Evolutionary conservation across 306 rosid genomes (phyloP).

Genomic region (Cucumis hystrix): DNA sequence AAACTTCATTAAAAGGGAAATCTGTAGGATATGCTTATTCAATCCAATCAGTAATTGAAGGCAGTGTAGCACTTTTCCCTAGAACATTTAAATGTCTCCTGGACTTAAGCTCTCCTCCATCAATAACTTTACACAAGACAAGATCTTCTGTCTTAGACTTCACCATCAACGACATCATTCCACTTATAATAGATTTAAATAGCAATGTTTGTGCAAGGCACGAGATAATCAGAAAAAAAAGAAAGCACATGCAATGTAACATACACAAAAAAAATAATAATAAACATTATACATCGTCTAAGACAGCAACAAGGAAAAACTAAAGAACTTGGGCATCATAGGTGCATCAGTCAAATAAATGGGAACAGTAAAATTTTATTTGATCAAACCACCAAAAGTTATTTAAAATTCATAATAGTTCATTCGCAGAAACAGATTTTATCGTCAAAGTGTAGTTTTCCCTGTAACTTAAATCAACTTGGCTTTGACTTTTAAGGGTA

Average conservation of each 20-base stretch:
- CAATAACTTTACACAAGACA: conserved; percentile 91
- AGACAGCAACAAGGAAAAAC: not conserved
- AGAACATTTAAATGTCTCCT: conserved; percentile 96
- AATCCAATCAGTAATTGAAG: conserved; percentile 85
- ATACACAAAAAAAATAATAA: not conserved
- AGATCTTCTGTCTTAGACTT: conserved; percentile 70
- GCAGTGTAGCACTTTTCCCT: conserved; percentile 95
- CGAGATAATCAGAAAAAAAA: not conserved
- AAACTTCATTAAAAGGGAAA: not conserved
- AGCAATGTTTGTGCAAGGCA: not conserved
- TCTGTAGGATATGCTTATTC: not conserved
- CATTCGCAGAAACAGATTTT: not conserved
- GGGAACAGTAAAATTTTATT: not conserved
- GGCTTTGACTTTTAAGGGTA: too few relatives aligned
- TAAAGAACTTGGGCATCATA: not conserved
- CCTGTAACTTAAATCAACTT: not conserved
- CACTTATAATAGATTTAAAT: conserved; percentile 51
- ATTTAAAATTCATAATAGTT: not conserved
- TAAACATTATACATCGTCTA: not conserved
- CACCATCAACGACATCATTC: conserved; percentile 87
- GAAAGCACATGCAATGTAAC: not conserved
- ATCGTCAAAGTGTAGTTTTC: not conserved
- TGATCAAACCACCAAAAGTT: not conserved
- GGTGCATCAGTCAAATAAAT: not conserved
- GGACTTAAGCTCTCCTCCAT: conserved; percentile 91